phyloP scores from a whole-genome alignment of 345 rosid species.

The Combretum micranthum region DNA sequence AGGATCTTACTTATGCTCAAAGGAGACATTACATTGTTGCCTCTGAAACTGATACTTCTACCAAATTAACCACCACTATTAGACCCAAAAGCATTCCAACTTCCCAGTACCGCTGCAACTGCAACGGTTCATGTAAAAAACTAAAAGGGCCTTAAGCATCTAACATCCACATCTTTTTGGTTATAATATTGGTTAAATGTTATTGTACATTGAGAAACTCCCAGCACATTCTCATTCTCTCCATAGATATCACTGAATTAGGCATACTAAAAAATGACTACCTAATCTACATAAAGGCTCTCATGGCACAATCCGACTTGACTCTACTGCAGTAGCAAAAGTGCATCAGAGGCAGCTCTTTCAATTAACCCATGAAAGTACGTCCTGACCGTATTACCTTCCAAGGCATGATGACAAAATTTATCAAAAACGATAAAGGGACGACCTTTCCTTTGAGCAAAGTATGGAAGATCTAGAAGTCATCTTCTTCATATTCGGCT shows the following conservation, averaged over 20 bases:
- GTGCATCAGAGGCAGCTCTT: slow-evolving; percentile 30
- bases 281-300: slow-evolving; percentile 59
- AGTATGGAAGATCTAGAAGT: slow-evolving; percentile 41
- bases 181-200: slow-evolving; percentile 26
- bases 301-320: slow-evolving; percentile 24
- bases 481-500: slow-evolving; percentile 54
- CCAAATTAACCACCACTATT: not conserved
- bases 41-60: too few species aligned
- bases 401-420: slow-evolving; percentile 42
- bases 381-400: slow-evolving; percentile 20
- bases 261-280: slow-evolving; percentile 62
- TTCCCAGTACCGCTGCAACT: not conserved
- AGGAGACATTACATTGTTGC: too few species aligned
- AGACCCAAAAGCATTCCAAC: slow-evolving; percentile 5
- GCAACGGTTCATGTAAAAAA: not conserved
- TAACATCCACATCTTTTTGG: slow-evolving; percentile 5
- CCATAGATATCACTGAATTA: slow-evolving; percentile 35
- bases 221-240: slow-evolving; percentile 29
- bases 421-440: slow-evolving; percentile 21
- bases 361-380: slow-evolving; percentile 31
- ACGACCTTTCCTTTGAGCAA: slow-evolving; percentile 22
- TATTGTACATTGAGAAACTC: slow-evolving; percentile 52
- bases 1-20: too few species aligned
- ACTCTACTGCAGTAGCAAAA: slow-evolving; percentile 20
- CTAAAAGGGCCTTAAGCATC: slow-evolving; percentile 8